Percentiles rank a stretch among this genome's conserved stretches.
Evolutionary conservation across 805 yeast genomes (phyloP).

Genomic region (Naumovozyma baii): DNA sequence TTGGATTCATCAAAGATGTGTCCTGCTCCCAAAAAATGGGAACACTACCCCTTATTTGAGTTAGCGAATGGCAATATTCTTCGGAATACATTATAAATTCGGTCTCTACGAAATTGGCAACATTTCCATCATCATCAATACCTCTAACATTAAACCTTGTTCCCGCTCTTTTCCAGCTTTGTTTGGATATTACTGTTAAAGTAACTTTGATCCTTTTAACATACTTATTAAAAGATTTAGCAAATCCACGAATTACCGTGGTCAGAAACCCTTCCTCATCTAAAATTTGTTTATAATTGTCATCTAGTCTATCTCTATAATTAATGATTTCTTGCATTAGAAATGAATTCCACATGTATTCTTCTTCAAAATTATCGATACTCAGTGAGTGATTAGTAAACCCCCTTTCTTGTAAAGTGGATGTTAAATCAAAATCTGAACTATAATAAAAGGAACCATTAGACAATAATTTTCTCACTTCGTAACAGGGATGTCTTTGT

Average conservation of each 20-base stretch:
- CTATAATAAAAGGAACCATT: constrained; percentile 91
- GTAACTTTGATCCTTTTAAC: constrained; percentile 33
- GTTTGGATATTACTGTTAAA: constrained; percentile 79
- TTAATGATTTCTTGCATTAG: constrained; percentile 73
- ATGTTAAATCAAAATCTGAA: constrained; percentile 84
- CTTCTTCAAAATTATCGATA: constrained; percentile 55
- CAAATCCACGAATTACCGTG: constrained; percentile 91
- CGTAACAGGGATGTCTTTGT: constrained; percentile 76
- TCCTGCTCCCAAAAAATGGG: constrained; percentile 99
- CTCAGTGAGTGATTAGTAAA: constrained; percentile 37
- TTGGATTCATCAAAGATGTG: constrained; percentile 75
- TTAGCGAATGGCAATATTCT: constrained; percentile 57
- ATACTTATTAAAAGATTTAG: constrained; percentile 52
- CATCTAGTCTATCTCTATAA: constrained; percentile 61
- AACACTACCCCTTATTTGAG: constrained; percentile 86
- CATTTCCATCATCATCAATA: constrained; percentile 88
- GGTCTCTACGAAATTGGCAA: constrained; percentile 92
- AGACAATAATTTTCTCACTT: constrained; percentile 62
- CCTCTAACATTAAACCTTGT: constrained; percentile 92
- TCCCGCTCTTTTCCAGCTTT: constrained; percentile 94
- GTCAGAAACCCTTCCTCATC: constrained; percentile 77
- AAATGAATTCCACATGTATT: constrained; percentile 94
- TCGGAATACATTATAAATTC: constrained; percentile 62
- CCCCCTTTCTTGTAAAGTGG: constrained; percentile 71
- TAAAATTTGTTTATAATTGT: constrained; percentile 44